Percentiles rank a stretch among this genome's conserved stretches.
Evolutionary conservation across 345 rosid genomes (phyloP).

Genomic region (Raphanus raphanistrum): DNA sequence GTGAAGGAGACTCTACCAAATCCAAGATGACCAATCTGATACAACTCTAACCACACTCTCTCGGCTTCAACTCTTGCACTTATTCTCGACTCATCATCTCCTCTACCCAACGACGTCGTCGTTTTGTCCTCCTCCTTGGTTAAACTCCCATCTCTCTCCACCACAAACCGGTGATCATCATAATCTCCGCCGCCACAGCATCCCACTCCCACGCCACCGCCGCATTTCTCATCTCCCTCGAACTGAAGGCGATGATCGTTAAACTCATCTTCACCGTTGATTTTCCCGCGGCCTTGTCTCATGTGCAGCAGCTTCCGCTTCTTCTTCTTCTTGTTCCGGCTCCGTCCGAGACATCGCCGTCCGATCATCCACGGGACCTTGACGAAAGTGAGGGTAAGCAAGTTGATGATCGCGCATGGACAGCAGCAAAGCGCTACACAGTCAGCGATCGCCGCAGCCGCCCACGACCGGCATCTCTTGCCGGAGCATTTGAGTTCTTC

Average conservation of each 20-base stretch:
- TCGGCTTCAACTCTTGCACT: conserved; percentile 61
- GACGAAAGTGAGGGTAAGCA: conserved; percentile 65
- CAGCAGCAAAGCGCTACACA: conserved; percentile 91
- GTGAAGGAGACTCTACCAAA: conserved; percentile 88
- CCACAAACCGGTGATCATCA: conserved; percentile 38
- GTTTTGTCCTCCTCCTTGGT: conserved; percentile 29
- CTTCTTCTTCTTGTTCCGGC: conserved; percentile 29
- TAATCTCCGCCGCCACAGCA: conserved; percentile 24
- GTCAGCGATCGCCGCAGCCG: conserved; percentile 70
- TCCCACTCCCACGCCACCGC: background rate
- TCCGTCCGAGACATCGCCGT: conserved; percentile 51
- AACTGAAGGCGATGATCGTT: conserved; percentile 12
- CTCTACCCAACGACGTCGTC: conserved; percentile 30
- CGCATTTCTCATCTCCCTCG: conserved; percentile 21
- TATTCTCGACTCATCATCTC: conserved; percentile 37
- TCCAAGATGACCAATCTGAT: conserved; percentile 77
- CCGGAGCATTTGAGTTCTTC: conserved; percentile 54
- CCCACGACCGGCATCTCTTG: conserved; percentile 66
- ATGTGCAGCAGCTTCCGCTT: background rate
- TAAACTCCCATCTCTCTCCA: conserved; percentile 46
- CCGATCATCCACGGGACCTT: conserved; percentile 73
- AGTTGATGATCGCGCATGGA: conserved; percentile 72
- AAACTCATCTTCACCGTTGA: conserved; percentile 23
- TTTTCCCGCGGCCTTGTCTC: background rate
- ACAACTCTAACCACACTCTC: conserved; percentile 75